Percentiles rank a stretch among this genome's conserved stretches.
phyloP scores from a whole-genome alignment of 192 early-diverging fungal species.

The Physocladia obscura region DNA sequence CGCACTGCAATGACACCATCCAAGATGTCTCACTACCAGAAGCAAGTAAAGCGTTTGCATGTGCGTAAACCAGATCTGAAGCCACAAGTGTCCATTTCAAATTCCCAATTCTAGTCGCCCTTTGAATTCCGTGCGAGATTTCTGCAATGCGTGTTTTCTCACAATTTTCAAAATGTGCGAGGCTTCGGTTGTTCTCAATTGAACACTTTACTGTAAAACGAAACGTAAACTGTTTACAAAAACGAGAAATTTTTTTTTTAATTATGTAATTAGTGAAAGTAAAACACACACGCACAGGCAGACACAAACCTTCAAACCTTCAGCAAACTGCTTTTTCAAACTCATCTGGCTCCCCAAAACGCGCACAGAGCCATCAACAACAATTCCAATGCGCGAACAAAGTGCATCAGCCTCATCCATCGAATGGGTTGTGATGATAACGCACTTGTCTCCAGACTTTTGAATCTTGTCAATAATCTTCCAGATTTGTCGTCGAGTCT shows the following conservation, averaged over 20 bases:
- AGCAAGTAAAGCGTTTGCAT: conserved; percentile 13
- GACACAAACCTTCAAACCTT: conserved; percentile 35
- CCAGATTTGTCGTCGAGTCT: conserved; percentile 55
- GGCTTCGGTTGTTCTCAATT: not conserved
- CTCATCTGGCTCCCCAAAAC: conserved; percentile 32
- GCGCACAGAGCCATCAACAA: conserved; percentile 29
- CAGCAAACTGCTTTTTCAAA: conserved; percentile 37
- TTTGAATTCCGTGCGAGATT: not conserved
- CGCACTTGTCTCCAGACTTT: conserved; percentile 33
- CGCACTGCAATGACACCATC: conserved; percentile 29
- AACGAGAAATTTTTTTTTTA: too few relatives aligned
- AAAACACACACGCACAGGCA: not conserved
- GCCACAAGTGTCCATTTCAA: conserved; percentile 9
- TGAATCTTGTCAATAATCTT: conserved; percentile 48
- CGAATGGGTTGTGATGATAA: conserved; percentile 65
- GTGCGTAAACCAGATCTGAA: conserved; percentile 10
- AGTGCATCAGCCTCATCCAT: conserved; percentile 71
- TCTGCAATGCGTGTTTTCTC: not conserved
- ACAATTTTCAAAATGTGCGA: not conserved
- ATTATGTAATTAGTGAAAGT: not conserved
- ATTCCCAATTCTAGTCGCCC: not conserved
- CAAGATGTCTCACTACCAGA: conserved; percentile 15
- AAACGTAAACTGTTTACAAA: conserved; percentile 22
- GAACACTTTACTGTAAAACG: not conserved
- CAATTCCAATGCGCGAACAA: conserved; percentile 41